Evolutionary conservation across 2,329 filamentous ascomycete genomes (phyloP).

Genomic region (Ascochyta rabiei): DNA sequence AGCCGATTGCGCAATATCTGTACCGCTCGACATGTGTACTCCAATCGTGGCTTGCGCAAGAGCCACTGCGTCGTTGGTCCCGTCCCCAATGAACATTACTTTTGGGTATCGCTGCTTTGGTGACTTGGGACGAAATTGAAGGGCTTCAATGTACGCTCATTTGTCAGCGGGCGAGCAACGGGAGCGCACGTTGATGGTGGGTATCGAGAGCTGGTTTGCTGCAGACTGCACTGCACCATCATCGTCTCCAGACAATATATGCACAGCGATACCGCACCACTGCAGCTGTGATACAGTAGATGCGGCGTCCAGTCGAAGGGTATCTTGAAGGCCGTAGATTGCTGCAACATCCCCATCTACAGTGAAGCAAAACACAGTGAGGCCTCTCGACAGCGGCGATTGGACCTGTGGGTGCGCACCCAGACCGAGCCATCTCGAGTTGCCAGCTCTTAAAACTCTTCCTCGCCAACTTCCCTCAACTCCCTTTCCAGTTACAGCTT

Average conservation of each 20-base stretch:
- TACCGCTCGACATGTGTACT: slow-evolving; percentile 66
- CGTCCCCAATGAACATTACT: slow-evolving; percentile 76
- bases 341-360: slow-evolving; percentile 52
- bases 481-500: slow-evolving; percentile 51
- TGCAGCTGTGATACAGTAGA: slow-evolving; percentile 59
- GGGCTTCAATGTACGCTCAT: slow-evolving; percentile 55
- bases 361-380: slow-evolving; percentile 60
- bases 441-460: slow-evolving; percentile 52
- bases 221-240: slow-evolving; percentile 54
- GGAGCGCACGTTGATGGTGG: slow-evolving; percentile 49
- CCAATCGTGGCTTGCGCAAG: slow-evolving; percentile 74
- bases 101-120: slow-evolving; percentile 29
- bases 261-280: slow-evolving; percentile 54
- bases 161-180: slow-evolving; percentile 62
- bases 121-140: slow-evolving; percentile 20
- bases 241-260: slow-evolving; percentile 66
- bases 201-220: slow-evolving; percentile 48
- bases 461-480: slow-evolving; percentile 49
- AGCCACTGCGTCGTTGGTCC: slow-evolving; percentile 80
- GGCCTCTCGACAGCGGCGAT: slow-evolving; percentile 23
- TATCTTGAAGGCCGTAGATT: slow-evolving; percentile 58
- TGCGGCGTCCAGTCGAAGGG: slow-evolving; percentile 57
- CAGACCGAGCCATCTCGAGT: slow-evolving; percentile 54
- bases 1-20: slow-evolving; percentile 68
- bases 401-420: slow-evolving; percentile 54